These are phyloP conservation scores for Hibiscus trionum DNA, from an alignment of 345 rosid genomes.

Conservation along the genomic window DNA sequence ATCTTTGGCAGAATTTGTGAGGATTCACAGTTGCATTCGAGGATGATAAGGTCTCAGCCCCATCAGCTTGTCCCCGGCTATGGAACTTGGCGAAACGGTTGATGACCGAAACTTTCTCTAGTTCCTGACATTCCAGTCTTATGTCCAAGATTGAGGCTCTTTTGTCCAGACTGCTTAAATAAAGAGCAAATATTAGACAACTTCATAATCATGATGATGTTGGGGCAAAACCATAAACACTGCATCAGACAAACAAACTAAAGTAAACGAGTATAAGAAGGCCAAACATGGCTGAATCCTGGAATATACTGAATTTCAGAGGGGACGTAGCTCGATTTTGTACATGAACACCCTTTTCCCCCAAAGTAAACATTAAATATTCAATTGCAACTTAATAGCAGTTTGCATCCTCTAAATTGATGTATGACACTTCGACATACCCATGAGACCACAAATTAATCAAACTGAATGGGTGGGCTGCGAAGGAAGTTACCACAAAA, in stretches of 20 bases:
- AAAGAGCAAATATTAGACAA: conserved; percentile 8
- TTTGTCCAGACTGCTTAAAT: conserved; percentile 58
- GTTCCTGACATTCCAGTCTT: conserved; percentile 70
- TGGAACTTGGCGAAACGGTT: conserved; percentile 92
- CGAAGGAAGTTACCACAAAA: not conserved
- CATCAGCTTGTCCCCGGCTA: conserved; percentile 48
- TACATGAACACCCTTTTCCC: too few relatives aligned
- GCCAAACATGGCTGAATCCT: too few relatives aligned
- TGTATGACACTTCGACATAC: too few relatives aligned
- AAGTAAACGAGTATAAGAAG: not conserved
- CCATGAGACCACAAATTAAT: too few relatives aligned
- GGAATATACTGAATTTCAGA: too few relatives aligned
- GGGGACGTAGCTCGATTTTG: too few relatives aligned
- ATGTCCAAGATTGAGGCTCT: conserved; percentile 52
- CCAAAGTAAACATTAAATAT: not conserved
- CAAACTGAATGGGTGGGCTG: not conserved
- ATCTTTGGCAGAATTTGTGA: conserved; percentile 61
- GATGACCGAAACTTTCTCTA: conserved; percentile 70
- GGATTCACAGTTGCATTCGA: conserved; percentile 30
- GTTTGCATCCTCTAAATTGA: not conserved
- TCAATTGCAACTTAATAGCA: not conserved
- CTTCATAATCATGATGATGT: not conserved
- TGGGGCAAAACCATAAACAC: not conserved
- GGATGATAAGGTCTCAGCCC: conserved; percentile 38
- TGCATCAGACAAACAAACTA: not conserved